Conservation (phyloP, 78 protist species). For the Bodo saltans region DNA sequence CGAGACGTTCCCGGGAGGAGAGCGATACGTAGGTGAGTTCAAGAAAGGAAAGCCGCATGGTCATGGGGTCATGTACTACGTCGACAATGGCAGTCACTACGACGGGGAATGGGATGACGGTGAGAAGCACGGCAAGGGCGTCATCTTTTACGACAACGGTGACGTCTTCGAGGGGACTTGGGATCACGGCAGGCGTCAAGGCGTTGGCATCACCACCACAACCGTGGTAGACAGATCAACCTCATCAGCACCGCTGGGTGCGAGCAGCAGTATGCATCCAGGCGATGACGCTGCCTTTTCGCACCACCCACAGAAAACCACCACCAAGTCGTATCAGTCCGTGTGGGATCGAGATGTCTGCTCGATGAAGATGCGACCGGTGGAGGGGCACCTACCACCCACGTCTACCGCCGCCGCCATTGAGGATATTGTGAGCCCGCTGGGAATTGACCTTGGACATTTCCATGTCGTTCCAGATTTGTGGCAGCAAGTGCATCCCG, state of each 20-base stretch:
- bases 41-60: slow-evolving; percentile 18
- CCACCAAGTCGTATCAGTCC: not conserved
- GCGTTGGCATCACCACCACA: slow-evolving; percentile 16
- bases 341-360: not conserved
- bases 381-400: not conserved
- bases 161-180: slow-evolving; percentile 37
- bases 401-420: not conserved
- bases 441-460: not conserved
- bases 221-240: not conserved
- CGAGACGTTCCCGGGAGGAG: slow-evolving; percentile 44
- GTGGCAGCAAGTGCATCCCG: not conserved
- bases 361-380: too few species aligned
- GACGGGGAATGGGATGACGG: slow-evolving; percentile 41
- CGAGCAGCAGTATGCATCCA: not conserved
- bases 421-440: not conserved
- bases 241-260: not conserved
- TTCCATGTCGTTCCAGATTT: not conserved
- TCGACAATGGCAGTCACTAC: slow-evolving; percentile 3
- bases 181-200: slow-evolving; percentile 29
- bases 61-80: slow-evolving; percentile 17
- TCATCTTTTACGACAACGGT: slow-evolving; percentile 14
- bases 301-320: not conserved
- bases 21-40: slow-evolving; percentile 47
- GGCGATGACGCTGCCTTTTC: not conserved
- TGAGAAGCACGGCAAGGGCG: slow-evolving; percentile 22